phyloP scores from a whole-genome alignment of 257 asterid genomes.

The Plantago elongata region DNA sequence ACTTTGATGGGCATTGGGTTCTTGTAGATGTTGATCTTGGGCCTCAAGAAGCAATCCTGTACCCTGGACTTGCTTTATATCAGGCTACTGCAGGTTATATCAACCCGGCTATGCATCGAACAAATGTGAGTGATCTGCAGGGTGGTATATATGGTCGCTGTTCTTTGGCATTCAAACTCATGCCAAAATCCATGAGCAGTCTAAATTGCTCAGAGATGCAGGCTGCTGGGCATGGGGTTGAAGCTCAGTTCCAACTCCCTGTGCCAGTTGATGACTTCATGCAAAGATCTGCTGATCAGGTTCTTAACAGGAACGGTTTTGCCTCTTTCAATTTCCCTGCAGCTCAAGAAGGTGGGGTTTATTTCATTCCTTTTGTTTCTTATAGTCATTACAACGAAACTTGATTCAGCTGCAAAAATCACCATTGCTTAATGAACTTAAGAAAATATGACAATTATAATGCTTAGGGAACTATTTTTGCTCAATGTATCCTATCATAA shows the following conservation, averaged over 20 bases:
- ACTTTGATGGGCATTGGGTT: constrained; percentile 91
- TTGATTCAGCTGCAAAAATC: too few species aligned
- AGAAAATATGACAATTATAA: background rate
- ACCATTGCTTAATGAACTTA: background rate
- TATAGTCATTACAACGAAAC: background rate
- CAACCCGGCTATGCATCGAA: constrained; percentile 71
- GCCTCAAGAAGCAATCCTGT: constrained; percentile 83
- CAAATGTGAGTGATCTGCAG: constrained; percentile 52
- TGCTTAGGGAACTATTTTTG: background rate
- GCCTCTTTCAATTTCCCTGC: constrained; percentile 56
- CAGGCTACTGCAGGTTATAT: constrained; percentile 97
- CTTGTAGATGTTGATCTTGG: constrained; percentile 89
- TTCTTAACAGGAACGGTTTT: constrained; percentile 57
- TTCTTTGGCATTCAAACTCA: constrained; percentile 77
- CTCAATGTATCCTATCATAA: background rate
- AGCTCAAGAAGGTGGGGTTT: constrained; percentile 69
- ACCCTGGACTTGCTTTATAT: constrained; percentile 89
- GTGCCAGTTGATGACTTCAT: constrained; percentile 91
- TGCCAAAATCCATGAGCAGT: constrained; percentile 92
- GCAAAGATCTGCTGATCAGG: constrained; percentile 88
- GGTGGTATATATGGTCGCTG: constrained; percentile 71
- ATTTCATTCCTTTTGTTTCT: constrained; percentile 21
- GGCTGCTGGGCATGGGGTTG: constrained; percentile 97
- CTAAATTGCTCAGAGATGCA: constrained; percentile 90
- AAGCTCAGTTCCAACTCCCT: constrained; percentile 90